These are phyloP conservation scores for Medicago lupulina DNA, from an alignment of 306 rosid genomes.

Conservation along the genomic window DNA sequence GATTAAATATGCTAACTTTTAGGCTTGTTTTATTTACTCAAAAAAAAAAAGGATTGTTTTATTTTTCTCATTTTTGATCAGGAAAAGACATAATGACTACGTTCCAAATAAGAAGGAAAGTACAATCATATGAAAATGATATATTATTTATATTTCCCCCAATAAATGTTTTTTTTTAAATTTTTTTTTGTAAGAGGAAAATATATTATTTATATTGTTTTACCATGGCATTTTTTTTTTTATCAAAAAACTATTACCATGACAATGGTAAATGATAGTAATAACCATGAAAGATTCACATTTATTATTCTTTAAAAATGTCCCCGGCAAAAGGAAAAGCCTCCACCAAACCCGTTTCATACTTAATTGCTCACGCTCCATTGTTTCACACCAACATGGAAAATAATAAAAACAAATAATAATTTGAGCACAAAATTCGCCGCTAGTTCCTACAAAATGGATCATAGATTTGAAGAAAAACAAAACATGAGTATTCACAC, in stretches of 20 bases:
- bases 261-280: neutral
- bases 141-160: neutral
- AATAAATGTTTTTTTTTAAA: neutral
- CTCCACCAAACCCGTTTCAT: slow-evolving; percentile 67
- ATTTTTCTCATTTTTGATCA: neutral
- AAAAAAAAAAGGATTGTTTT: no score
- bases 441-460: neutral
- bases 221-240: no score
- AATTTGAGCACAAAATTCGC: neutral
- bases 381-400: slow-evolving; percentile 13
- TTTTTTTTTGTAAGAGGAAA: neutral
- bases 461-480: neutral
- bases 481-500: slow-evolving; percentile 28
- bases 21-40: neutral
- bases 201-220: no score
- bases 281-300: slow-evolving; percentile 4
- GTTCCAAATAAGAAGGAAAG: slow-evolving; percentile 17
- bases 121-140: neutral
- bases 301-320: slow-evolving; percentile 37
- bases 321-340: slow-evolving; percentile 49
- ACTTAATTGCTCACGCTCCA: slow-evolving; percentile 41
- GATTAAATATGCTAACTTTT: neutral
- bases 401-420: neutral
- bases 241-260: no score
- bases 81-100: slow-evolving; percentile 21